phyloP scores from a whole-genome alignment of 306 rosid species.

The Malus fusca region DNA sequence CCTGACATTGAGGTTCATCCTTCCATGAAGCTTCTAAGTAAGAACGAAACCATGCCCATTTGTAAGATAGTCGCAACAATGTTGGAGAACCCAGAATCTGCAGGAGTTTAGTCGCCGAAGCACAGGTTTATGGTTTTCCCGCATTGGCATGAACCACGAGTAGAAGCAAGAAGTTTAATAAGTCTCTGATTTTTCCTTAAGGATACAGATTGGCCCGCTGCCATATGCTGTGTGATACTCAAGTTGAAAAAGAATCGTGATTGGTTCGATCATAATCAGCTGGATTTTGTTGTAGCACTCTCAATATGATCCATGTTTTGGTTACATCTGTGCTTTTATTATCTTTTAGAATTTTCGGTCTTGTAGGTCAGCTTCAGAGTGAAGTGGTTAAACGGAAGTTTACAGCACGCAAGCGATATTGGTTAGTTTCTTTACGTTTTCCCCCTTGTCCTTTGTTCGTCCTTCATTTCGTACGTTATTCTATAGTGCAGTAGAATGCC shows the following conservation, averaged over 20 bases:
- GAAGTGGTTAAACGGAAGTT: not conserved
- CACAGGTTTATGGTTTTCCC: not conserved
- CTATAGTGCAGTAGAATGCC: conserved; percentile 27
- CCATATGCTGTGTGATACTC: not conserved
- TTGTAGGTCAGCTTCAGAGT: not conserved
- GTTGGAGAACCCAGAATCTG: conserved; percentile 32
- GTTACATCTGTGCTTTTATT: not conserved
- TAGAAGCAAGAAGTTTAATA: conserved; percentile 5
- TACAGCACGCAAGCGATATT: not conserved
- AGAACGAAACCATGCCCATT: conserved; percentile 69
- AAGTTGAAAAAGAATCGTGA: not conserved
- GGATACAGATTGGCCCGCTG: conserved; percentile 1
- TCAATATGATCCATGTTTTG: conserved; percentile 12
- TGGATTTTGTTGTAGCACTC: conserved; percentile 17
- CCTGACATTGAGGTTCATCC: conserved; percentile 64
- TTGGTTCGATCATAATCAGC: not conserved
- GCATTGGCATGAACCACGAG: conserved; percentile 2
- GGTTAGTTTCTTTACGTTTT: not conserved
- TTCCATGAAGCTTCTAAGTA: conserved; percentile 76
- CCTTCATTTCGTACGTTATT: not conserved
- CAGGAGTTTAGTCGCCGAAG: conserved; percentile 17
- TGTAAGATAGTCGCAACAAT: conserved; percentile 60
- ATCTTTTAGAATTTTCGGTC: not conserved
- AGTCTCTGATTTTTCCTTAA: not conserved
- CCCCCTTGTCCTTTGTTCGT: conserved; percentile 8